A percentile compares a stretch with the other conserved stretches of the same genome.
phyloP scores from a whole-genome alignment of 208 protist genomes.

The Jaenimonas drosophilae region DNA sequence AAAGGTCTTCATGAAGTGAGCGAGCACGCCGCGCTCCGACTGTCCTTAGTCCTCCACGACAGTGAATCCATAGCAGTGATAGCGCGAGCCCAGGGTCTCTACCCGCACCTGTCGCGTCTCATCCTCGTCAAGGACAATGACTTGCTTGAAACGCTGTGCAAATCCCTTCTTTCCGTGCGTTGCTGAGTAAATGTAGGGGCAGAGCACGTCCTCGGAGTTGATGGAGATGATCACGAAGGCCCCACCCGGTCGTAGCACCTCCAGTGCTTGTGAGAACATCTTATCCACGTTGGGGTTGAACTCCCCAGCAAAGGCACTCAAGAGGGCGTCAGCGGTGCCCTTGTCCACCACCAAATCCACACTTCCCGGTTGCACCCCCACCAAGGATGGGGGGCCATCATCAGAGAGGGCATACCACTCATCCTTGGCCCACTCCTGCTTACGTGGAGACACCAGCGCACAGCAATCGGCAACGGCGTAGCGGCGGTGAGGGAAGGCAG shows the following conservation, averaged over 20 bases:
- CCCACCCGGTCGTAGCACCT: constrained; percentile 20
- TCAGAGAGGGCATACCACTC: neutral
- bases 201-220: constrained; percentile 37
- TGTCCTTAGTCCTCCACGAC: constrained; percentile 7
- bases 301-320: constrained; percentile 45
- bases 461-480: constrained; percentile 54
- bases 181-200: constrained; percentile 27
- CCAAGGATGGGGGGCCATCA: neutral
- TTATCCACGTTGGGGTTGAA: constrained; percentile 42
- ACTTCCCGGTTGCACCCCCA: constrained; percentile 2
- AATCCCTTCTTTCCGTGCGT: constrained; percentile 16
- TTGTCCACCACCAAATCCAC: constrained; percentile 57
- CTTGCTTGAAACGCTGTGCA: constrained; percentile 5
- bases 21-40: no score
- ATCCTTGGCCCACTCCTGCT: neutral
- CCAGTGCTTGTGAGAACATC: constrained; percentile 24
- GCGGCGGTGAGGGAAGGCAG: constrained; percentile 11
- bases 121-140: constrained; percentile 14
- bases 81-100: constrained; percentile 44
- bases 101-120: constrained; percentile 17
- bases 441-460: constrained; percentile 7
- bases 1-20: no score
- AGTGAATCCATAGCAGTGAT: constrained; percentile 28
- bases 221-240: constrained; percentile 49
- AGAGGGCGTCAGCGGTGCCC: constrained; percentile 43